These are phyloP conservation scores for Aegilops sharonensis DNA, from an alignment of 176 grass and related monocot species.

Conservation along the genomic window DNA sequence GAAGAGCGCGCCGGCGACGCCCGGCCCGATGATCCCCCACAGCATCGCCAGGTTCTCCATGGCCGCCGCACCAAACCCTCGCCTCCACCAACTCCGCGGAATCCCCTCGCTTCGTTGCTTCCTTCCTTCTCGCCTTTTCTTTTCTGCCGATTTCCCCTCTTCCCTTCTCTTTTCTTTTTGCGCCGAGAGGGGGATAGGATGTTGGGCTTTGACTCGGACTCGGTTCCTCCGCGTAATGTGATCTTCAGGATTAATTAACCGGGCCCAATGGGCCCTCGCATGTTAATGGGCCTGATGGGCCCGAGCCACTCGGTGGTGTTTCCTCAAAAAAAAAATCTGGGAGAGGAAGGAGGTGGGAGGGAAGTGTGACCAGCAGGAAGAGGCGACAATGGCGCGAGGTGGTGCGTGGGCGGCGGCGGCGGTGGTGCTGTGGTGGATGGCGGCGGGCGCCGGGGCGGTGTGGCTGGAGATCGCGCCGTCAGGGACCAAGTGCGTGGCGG, in stretches of 20 bases:
- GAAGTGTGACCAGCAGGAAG: not conserved
- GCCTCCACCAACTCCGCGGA: slow-evolving; percentile 32
- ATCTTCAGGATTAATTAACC: not conserved
- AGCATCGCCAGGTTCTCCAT: slow-evolving; percentile 73
- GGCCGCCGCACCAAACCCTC: slow-evolving; percentile 13
- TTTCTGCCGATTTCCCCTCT: not conserved
- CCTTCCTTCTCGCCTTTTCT: not conserved
- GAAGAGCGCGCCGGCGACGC: slow-evolving; percentile 82
- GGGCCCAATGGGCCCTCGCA: fast-evolving
- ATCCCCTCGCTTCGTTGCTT: not conserved
- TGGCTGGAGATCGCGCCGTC: slow-evolving; percentile 67
- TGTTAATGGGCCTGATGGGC: not conserved
- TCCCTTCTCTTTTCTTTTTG: not conserved
- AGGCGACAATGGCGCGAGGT: slow-evolving; percentile 31
- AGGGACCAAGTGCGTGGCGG: slow-evolving; percentile 62
- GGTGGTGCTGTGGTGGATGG: slow-evolving; percentile 25
- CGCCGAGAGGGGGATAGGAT: not conserved
- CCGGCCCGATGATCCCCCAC: slow-evolving; percentile 84
- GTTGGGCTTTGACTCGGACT: not conserved
- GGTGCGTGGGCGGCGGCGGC: slow-evolving; percentile 7
- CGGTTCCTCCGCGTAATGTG: not conserved
- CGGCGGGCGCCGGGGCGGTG: slow-evolving; percentile 43
- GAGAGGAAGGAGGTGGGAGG: not conserved
- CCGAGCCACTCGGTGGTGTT: not conserved
- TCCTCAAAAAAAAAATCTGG: no score